Base-by-base conservation (phyloP, 192 early-diverging fungal species). In the Umbelopsis sp. region DNA sequence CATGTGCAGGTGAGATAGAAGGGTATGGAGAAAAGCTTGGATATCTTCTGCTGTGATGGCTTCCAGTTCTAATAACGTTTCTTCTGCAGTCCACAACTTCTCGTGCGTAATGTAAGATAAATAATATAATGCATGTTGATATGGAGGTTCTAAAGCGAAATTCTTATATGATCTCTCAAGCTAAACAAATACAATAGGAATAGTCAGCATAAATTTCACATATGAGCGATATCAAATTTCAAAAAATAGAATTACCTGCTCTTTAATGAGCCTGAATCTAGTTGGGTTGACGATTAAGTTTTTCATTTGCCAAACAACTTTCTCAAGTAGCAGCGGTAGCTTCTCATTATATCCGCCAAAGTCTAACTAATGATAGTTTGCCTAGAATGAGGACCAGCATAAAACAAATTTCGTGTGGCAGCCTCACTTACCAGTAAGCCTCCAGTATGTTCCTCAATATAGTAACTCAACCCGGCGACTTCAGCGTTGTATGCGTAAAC, bases 291-390 rank as follows among this genome's bases (percentile, higher is more conserved):
- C 75, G 11, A 73, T 33, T 23, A 90, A 80, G 23, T 74, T 73
- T 48, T 81, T 87, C 82, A 95, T 85, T 53, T 79, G 74, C n/a
- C 80, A 35, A 9, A 94, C 50, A 10, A 96, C 79, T 66, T 86
- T 90, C 51, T 83, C 74, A 2, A 95, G 78, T 13, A 96, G 78
- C 8, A 85, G 66, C 3, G 77, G 71, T 0, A 95, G 75, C 79
- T 95, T 96, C 79, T 96, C 91, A 71, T 91, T 93, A 81, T 92
- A 98, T 2, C 96, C 96, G 16, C 76, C 70, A 13, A 95, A 64
- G 4, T 78, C 71, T 37, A 95, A 75, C 71, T 82, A 70, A 85
- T 67, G 33, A 78, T 82, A 16, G 50, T 87, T 85, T 71, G 72
- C 74, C 70, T 94, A 89, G 44, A 84, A 10, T 41, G 2, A 41